phyloP scores from a whole-genome alignment of 345 rosid species.

The Reutealis trisperma region DNA sequence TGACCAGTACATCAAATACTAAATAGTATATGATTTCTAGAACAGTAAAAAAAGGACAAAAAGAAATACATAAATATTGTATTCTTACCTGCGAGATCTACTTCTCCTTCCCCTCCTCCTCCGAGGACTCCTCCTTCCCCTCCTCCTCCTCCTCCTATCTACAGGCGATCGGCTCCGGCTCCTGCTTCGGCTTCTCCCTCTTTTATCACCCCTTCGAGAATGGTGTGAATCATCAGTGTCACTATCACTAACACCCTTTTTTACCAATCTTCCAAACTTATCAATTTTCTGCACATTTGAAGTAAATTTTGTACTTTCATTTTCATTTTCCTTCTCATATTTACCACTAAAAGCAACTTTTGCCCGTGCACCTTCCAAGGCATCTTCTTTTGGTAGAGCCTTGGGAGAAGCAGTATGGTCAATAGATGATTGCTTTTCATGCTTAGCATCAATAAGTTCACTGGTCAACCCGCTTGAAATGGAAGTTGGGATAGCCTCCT shows the following conservation, averaged over 20 bases:
- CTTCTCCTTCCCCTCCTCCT: constrained; percentile 51
- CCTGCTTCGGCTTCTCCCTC: constrained; percentile 35
- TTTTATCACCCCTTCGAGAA: constrained; percentile 33
- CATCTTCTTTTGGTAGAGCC: constrained; percentile 25
- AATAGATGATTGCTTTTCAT: constrained; percentile 13
- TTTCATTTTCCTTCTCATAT: constrained; percentile 30
- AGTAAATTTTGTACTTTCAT: constrained; percentile 26
- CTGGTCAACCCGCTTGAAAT: constrained; percentile 15
- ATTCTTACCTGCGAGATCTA: constrained; percentile 53
- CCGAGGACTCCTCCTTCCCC: constrained; percentile 26
- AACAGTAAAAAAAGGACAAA: not conserved
- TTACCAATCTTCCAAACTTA: constrained; percentile 58
- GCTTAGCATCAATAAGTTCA: constrained; percentile 20
- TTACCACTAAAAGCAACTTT: constrained; percentile 22
- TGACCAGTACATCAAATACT: not conserved
- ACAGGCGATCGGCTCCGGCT: constrained; percentile 48
- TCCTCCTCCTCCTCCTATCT: constrained; percentile 49
- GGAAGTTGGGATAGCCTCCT: constrained; percentile 23
- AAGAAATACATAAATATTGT: not conserved
- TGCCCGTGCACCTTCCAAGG: constrained; percentile 18
- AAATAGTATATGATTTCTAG: not conserved
- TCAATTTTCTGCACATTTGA: constrained; percentile 46
- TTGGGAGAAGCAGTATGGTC: constrained; percentile 22
- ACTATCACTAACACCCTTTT: constrained; percentile 58
- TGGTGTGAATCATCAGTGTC: constrained; percentile 50